These are phyloP conservation scores for Zygnema cylindricum DNA, from an alignment of 139 green algal species.

Conservation along the genomic window DNA sequence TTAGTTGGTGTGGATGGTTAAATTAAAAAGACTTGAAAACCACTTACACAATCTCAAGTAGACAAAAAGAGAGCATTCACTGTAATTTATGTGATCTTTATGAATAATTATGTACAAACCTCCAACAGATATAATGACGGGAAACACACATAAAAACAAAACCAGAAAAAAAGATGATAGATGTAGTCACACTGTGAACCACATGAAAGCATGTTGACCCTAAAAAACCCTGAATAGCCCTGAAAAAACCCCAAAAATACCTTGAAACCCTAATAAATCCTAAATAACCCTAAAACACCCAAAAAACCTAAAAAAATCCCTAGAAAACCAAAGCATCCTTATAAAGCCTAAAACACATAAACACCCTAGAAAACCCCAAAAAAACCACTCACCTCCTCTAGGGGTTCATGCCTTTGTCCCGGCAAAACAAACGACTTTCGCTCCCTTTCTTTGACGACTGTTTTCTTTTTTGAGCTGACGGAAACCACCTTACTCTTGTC, in stretches of 20 bases:
- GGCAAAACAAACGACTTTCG: slow-evolving; percentile 4
- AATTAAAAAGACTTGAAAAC: too few species aligned
- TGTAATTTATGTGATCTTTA: too few species aligned
- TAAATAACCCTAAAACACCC: neutral
- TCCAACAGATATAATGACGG: too few species aligned
- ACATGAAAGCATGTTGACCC: neutral
- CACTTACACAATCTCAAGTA: too few species aligned
- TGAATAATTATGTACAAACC: too few species aligned
- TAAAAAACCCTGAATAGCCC: neutral
- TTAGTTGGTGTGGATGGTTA: too few species aligned
- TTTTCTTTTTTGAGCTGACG: neutral
- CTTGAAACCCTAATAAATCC: neutral
- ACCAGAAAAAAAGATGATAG: too few species aligned
- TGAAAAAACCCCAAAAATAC: neutral
- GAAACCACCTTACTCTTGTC: neutral
- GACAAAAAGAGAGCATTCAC: too few species aligned
- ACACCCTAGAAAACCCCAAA: neutral
- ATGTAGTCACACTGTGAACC: too few species aligned
- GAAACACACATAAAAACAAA: too few species aligned
- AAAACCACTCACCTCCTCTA: neutral
- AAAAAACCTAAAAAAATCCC: neutral
- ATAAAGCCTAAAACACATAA: neutral
- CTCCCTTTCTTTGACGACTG: neutral
- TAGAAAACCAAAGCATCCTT: neutral
- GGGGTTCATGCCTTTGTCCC: slow-evolving; percentile 2